Evolutionary conservation across 1,284 basidiomycete species (phyloP).

Genomic region (Leccinum griseonigrum): DNA sequence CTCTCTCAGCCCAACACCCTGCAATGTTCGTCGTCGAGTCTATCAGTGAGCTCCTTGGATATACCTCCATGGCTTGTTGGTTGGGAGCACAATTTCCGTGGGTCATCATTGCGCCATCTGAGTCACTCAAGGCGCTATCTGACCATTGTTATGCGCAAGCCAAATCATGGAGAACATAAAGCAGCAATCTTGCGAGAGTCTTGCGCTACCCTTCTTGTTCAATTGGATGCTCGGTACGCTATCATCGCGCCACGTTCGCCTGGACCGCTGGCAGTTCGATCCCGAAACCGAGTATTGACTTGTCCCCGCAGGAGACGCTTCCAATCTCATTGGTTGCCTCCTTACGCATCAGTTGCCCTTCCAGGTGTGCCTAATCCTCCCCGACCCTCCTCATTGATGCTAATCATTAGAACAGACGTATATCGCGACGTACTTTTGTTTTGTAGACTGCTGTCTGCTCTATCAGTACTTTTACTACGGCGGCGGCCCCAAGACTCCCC

Average conservation of each 20-base stretch:
- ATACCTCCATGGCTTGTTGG: conserved; percentile 83
- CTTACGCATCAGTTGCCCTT: conserved; percentile 93
- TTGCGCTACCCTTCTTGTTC: conserved; percentile 85
- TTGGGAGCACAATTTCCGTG: conserved; percentile 90
- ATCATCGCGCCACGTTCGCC: conserved; percentile 3
- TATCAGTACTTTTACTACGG: conserved; percentile 79
- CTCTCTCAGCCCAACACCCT: not conserved
- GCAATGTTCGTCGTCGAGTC: conserved; percentile 18
- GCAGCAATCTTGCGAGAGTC: conserved; percentile 76
- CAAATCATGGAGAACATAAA: conserved; percentile 83
- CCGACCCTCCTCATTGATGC: not conserved
- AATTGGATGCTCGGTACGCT: conserved; percentile 85
- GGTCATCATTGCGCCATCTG: conserved; percentile 32
- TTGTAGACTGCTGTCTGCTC: conserved; percentile 73
- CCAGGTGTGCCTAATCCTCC: conserved; percentile 56
- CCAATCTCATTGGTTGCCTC: conserved; percentile 87
- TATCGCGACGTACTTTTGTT: conserved; percentile 85
- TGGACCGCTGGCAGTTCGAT: not conserved
- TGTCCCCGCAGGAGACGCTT: conserved; percentile 68
- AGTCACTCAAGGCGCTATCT: conserved; percentile 11
- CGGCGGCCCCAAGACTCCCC: conserved; percentile 32
- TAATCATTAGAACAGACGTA: conserved; percentile 58
- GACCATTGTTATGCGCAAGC: conserved; percentile 31
- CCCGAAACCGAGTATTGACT: conserved; percentile 7
- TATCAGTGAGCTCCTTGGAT: conserved; percentile 63